Evolutionary conservation across 352 stramenopile genomes (phyloP).

Genomic region (Pythium monospermum): DNA sequence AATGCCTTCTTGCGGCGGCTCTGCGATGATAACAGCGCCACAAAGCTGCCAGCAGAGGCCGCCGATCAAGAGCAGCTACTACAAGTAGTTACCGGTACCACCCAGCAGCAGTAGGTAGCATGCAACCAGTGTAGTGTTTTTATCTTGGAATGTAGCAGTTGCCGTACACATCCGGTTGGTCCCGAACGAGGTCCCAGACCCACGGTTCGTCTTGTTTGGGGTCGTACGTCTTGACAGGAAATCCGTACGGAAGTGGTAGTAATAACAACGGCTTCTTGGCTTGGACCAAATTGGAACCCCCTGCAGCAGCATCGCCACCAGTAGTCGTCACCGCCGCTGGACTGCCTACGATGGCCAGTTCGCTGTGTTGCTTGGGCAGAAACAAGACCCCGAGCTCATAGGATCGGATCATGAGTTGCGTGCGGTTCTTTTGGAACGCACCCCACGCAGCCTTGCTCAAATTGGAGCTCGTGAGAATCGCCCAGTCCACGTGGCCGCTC

Average conservation of each 20-base stretch:
- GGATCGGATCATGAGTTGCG: conserved; percentile 78
- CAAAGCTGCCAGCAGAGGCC: background rate
- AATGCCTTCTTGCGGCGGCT: conserved; percentile 57
- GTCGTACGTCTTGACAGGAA: conserved; percentile 66
- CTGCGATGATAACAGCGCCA: background rate
- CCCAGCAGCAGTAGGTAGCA: too few relatives aligned
- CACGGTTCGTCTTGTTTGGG: conserved; percentile 69
- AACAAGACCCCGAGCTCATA: conserved; percentile 83
- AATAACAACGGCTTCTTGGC: conserved; percentile 2
- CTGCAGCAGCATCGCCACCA: too few relatives aligned
- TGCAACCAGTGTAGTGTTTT: too few relatives aligned
- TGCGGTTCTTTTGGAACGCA: conserved; percentile 58
- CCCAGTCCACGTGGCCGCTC: conserved; percentile 49
- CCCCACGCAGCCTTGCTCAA: conserved; percentile 83
- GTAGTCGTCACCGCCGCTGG: conserved; percentile 16
- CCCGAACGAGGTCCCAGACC: conserved; percentile 72
- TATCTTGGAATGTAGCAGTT: conserved; percentile 56
- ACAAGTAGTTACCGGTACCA: too few relatives aligned
- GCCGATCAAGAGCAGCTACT: too few relatives aligned
- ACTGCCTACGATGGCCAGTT: conserved; percentile 34
- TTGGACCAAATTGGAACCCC: background rate
- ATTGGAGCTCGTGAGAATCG: conserved; percentile 77
- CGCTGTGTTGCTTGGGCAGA: conserved; percentile 25
- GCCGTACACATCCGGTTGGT: conserved; percentile 64
- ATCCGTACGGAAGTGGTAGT: conserved; percentile 59